phyloP scores from a whole-genome alignment of 208 protist genomes.

The Perkinsela sp. region DNA sequence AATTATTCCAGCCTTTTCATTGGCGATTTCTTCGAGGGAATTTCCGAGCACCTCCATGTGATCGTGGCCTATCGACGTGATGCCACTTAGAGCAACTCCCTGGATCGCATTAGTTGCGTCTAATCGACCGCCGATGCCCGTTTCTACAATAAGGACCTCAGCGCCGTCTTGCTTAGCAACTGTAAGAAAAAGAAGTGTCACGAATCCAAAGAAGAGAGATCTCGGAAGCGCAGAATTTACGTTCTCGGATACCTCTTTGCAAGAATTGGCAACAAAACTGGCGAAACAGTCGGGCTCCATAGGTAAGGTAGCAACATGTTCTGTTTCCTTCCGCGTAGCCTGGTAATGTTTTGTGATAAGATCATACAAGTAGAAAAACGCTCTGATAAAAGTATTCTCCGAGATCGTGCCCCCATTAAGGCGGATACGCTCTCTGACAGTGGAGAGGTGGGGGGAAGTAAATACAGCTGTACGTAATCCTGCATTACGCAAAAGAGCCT shows the following conservation, averaged over 20 bases:
- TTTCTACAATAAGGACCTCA: constrained; percentile 68
- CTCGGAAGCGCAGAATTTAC: constrained; percentile 6
- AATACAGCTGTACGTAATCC: constrained; percentile 59
- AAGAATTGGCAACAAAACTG: too few relatives aligned
- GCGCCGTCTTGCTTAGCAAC: constrained; percentile 38
- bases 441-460: constrained; percentile 57
- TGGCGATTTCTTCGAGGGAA: constrained; percentile 62
- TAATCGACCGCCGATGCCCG: constrained; percentile 66
- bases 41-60: constrained; percentile 71
- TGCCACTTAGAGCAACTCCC: constrained; percentile 33
- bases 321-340: too few relatives aligned
- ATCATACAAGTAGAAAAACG: constrained; percentile 60
- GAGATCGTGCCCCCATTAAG: constrained; percentile 32
- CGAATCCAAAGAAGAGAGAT: constrained; percentile 42
- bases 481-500: constrained; percentile 30
- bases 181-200: constrained; percentile 43
- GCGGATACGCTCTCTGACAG: constrained; percentile 44
- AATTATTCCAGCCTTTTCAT: constrained; percentile 75
- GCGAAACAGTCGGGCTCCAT: too few relatives aligned
- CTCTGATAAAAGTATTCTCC: constrained; percentile 20
- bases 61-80: constrained; percentile 67
- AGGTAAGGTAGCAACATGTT: too few relatives aligned
- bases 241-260: too few relatives aligned
- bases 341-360: too few relatives aligned
- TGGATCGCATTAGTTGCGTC: constrained; percentile 70